Base-by-base conservation (phyloP, 202 grass and related monocot genomes). In the Schoenoplectus tabernaemontani region DNA sequence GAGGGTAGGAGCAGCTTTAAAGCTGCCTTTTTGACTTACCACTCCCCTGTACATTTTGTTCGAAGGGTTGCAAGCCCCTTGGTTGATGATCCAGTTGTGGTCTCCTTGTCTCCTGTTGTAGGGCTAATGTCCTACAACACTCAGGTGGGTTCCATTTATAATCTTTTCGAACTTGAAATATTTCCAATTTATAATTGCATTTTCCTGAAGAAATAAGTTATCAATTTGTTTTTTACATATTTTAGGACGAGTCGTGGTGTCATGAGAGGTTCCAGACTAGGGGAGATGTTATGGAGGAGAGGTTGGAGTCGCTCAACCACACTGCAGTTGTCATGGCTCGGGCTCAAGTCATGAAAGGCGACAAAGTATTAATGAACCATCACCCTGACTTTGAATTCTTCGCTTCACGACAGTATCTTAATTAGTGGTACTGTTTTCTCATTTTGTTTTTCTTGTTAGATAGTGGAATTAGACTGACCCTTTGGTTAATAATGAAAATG, bases 11-110 rank as follows among this genome's bases (percentile, higher is more conserved):
- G 70, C 15, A 53, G 44, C 47, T 92, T 93, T 41, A 91, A 90
- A 84, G 87, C 89, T 70, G 89, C 95, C 57, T 97, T 97, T 84
- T 84, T 94, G 67, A 94, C 95, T 7, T 97, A 97, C 65, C 95
- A 97, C 73, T 97, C 91, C 80, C 84, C 92, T 36, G 89, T 87
- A 7, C 86, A 89, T 78, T 92, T 82, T 57, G 57, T 80, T 22
- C 56, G 6, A 78, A 37, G 12, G 2, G 33, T 23, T 12, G 12
- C 32, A 37, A 79, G 59, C 54, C 36, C 46, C 17, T 47, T 22
- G 39, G 83, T 56, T 59, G 77, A 63, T 16, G 24, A 50, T 7
- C 9, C 11, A 54, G 44, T 1, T 75, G 46, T 37, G 19, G 83
- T 82, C 59, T 89, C 90, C 34, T 33, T n/a, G 10, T 80, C 3